phyloP scores from a whole-genome alignment of 345 rosid genomes.

The Zanthoxylum bungeanum region DNA sequence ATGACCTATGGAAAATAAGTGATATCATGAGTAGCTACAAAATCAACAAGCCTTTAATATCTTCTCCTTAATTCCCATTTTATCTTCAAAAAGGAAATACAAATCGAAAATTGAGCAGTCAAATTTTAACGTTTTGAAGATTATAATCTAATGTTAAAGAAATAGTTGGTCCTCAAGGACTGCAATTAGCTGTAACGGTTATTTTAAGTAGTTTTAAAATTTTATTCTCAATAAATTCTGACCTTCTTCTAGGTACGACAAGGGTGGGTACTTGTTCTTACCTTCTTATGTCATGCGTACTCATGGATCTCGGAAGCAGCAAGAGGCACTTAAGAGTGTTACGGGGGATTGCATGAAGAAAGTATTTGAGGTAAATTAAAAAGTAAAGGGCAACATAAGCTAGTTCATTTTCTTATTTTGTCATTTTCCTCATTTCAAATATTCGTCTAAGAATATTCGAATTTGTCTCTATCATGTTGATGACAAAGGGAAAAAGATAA shows the following conservation, averaged over 20 bases:
- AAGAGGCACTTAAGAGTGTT: slow-evolving; percentile 56
- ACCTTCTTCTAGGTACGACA: slow-evolving; percentile 62
- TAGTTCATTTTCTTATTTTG: neutral
- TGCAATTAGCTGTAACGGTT: neutral
- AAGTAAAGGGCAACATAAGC: neutral
- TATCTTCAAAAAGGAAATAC: neutral
- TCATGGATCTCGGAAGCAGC: slow-evolving; percentile 88
- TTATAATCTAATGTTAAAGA: neutral
- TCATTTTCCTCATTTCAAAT: neutral
- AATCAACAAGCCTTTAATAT: neutral
- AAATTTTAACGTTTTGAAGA: neutral
- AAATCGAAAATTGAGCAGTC: neutral
- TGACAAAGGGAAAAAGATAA: neutral
- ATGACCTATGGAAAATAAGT: slow-evolving; percentile 23
- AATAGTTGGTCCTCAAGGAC: neutral
- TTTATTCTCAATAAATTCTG: neutral
- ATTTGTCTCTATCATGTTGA: neutral
- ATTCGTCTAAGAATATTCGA: neutral
- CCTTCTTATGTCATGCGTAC: slow-evolving; percentile 96
- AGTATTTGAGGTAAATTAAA: slow-evolving; percentile 67
- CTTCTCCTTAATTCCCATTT: neutral
- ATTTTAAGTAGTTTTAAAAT: slow-evolving; percentile 2
- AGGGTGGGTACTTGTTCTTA: slow-evolving; percentile 87
- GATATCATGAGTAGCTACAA: slow-evolving; percentile 1
- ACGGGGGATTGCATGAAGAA: slow-evolving; percentile 47